Percentiles rank a stretch among this genome's conserved stretches.
phyloP scores from a whole-genome alignment of 768 basidiomycete genomes.

The Kwoniella europaea region DNA sequence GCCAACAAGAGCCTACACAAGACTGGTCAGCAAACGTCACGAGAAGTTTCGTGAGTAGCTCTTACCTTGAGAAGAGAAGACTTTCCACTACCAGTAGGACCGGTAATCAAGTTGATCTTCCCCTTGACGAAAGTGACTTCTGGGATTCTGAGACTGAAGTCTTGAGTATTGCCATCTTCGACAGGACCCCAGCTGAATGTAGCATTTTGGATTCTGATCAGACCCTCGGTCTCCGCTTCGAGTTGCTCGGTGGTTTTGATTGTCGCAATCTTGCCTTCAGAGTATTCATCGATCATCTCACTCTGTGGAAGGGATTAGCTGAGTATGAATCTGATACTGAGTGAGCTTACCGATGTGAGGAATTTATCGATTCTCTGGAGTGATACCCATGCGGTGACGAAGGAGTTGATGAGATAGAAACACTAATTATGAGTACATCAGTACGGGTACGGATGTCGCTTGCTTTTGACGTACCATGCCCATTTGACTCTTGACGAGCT shows the following conservation, averaged over 20 bases:
- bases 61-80: slow-evolving; percentile 50
- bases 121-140: slow-evolving; percentile 57
- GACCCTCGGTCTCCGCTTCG: slow-evolving; percentile 45
- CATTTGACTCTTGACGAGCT: slow-evolving; percentile 65
- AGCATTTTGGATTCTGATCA: slow-evolving; percentile 54
- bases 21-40: neutral
- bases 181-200: slow-evolving; percentile 55
- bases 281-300: slow-evolving; percentile 54
- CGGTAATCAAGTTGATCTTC: slow-evolving; percentile 59
- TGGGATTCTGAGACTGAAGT: slow-evolving; percentile 55
- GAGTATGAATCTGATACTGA: slow-evolving; percentile 57
- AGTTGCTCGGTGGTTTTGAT: slow-evolving; percentile 36
- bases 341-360: slow-evolving; percentile 60
- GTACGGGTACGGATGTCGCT: neutral
- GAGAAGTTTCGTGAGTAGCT: neutral
- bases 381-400: slow-evolving; percentile 66
- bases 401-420: slow-evolving; percentile 44
- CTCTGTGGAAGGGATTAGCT: slow-evolving; percentile 35
- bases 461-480: slow-evolving; percentile 36
- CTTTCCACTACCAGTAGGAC: slow-evolving; percentile 59
- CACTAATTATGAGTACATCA: slow-evolving; percentile 23
- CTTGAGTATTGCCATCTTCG: slow-evolving; percentile 62
- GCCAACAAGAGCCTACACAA: slow-evolving; percentile 58
- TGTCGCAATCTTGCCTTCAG: slow-evolving; percentile 21
- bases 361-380: slow-evolving; percentile 67